A percentile compares a stretch with the other conserved stretches of the same genome.
phyloP scores from a whole-genome alignment of 1,284 basidiomycete genomes.

The Pisolithus thermaeus region DNA sequence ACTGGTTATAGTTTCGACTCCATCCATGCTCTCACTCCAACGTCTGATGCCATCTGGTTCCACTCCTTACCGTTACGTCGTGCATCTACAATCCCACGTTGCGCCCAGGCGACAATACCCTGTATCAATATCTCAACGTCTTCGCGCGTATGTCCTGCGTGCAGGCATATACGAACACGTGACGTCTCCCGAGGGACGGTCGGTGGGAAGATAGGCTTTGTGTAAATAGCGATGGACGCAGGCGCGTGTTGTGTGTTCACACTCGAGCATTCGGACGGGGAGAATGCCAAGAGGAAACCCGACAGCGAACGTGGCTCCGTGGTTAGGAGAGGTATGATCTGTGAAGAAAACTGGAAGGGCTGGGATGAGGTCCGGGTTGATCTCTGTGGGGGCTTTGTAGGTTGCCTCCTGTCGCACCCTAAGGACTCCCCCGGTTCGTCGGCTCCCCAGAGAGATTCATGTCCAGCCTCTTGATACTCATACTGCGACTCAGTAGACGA shows the following conservation, averaged over 20 bases:
- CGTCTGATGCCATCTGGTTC: slow-evolving; percentile 10
- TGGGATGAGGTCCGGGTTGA: background rate
- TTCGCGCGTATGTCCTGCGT: slow-evolving; percentile 62
- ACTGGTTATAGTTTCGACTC: slow-evolving; percentile 21
- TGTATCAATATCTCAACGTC: slow-evolving; percentile 57
- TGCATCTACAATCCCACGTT: slow-evolving; percentile 19
- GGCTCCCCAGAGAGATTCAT: slow-evolving; percentile 32
- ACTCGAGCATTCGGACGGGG: slow-evolving; percentile 4
- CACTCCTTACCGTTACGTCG: slow-evolving; percentile 1
- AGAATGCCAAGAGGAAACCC: slow-evolving; percentile 46
- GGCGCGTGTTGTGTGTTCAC: background rate
- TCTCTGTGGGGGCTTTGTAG: background rate
- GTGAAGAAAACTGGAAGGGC: slow-evolving; percentile 34
- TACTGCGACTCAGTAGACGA: background rate
- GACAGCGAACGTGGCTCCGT: slow-evolving; percentile 68
- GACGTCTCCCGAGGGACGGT: slow-evolving; percentile 82
- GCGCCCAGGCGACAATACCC: slow-evolving; percentile 49
- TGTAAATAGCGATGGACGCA: slow-evolving; percentile 38
- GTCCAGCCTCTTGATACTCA: background rate
- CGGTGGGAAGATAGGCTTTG: slow-evolving; percentile 77
- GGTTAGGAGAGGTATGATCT: slow-evolving; percentile 86
- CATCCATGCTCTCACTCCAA: slow-evolving; percentile 23
- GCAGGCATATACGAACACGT: slow-evolving; percentile 80
- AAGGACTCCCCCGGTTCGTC: background rate
- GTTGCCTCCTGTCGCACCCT: background rate